Evolutionary conservation across 257 asterid species (phyloP), one percentile per base, ranked within the genome.

Genomic region (Cynanchum wilfordii): DNA sequence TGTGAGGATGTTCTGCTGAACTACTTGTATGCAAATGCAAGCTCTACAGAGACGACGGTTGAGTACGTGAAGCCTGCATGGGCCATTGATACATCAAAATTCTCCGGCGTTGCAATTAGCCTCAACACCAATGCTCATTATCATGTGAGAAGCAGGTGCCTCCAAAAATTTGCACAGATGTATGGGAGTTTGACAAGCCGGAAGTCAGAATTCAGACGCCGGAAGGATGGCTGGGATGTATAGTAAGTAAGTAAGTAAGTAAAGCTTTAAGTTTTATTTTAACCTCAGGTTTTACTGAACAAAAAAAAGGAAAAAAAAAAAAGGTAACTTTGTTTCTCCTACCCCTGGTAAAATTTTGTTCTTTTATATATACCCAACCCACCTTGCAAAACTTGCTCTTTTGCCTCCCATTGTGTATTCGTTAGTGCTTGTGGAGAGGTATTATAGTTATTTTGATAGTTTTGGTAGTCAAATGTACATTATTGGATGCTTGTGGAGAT

Each of bases 211-310:
- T 95, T 95, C 42, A 71, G 83, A 52, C 76, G 82, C 65, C 89
- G 97, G 81, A 85, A 73, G 8, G 99, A 95, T 77, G 99, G 98
- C 24, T 95, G 99, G 99, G 99, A 95, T 85, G 83, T 92, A 79
- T 95, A 87, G 94, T 76, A 60, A 38, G 40, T 36, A 36, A 70
- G 62, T 60, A 54, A 20, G 69, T 63, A 75, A 33, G 36, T 33
- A 33, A 33, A 33, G 36, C 36, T 33, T 33, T 1, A 33, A 33
- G 36, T 3, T 33, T 33, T 33, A 64, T 68, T 49, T 52, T 64
- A 54, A 73, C 75, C 72, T 49, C 72, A 73, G 66, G 76, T 63
- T 33, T 38, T n/a, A n/a, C n/a, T 38, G 3, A 38, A 8, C 10
- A 7, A 42, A 8, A 42, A 2, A 42, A 42, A 2, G 45, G 7